Conservation (phyloP, 2,329 filamentous ascomycete genomes). For the Harringtonia lauricola region DNA sequence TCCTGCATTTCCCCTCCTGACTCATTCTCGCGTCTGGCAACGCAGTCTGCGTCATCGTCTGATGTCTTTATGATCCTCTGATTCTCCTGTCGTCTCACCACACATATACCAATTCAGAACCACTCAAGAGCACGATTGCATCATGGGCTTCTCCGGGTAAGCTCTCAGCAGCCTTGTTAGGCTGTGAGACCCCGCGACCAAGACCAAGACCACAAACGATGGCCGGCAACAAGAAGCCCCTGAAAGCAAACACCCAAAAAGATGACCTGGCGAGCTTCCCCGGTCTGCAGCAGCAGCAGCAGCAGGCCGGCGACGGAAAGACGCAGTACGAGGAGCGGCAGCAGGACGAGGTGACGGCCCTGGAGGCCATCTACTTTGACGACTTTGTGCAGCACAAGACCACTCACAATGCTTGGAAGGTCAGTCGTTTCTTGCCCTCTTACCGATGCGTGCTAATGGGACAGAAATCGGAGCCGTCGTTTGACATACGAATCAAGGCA, state of each 20-base stretch:
- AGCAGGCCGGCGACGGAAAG: constrained; percentile 25
- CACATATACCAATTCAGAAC: not conserved
- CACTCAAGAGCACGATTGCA: not conserved
- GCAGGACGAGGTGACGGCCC: constrained; percentile 73
- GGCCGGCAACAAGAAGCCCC: constrained; percentile 45
- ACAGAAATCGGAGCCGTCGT: constrained; percentile 70
- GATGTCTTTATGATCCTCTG: not conserved
- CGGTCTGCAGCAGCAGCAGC: constrained; percentile 27
- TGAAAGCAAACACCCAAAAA: constrained; percentile 20
- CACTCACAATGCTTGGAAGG: constrained; percentile 74
- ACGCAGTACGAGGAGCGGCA: constrained; percentile 75
- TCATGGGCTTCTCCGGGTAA: constrained; percentile 37
- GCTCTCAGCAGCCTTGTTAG: constrained; percentile 33
- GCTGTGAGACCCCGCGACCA: constrained; percentile 36
- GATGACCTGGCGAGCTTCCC: constrained; percentile 38
- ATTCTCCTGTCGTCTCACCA: not conserved
- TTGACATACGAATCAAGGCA: constrained; percentile 69
- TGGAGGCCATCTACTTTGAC: constrained; percentile 81
- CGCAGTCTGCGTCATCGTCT: not conserved
- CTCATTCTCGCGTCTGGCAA: not conserved
- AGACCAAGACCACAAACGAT: constrained; percentile 24
- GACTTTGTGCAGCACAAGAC: constrained; percentile 70
- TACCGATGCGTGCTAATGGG: constrained; percentile 4
- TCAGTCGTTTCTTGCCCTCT: constrained; percentile 24
- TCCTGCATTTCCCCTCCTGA: constrained; percentile 1